Evolutionary conservation across 192 early-diverging fungal genomes (phyloP), one percentile per base, ranked within the genome.

Genomic region (Backusella macrospora): DNA sequence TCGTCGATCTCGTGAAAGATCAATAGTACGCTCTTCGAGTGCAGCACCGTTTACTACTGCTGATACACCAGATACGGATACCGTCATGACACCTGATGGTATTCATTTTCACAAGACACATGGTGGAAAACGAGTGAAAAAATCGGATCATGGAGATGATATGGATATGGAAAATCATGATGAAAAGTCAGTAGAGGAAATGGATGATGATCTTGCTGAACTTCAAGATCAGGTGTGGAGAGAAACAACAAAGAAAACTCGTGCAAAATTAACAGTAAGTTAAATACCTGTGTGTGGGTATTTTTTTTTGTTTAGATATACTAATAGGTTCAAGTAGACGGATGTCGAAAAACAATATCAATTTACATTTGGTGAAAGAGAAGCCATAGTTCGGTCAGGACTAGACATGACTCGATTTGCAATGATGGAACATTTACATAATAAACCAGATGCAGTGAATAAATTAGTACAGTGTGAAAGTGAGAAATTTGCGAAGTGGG

Each of bases 201-300:
- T 80, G 68, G 86, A 88, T n/a, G 83, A 84, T 1, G 85, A 86
- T 43, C 80, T 82, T 44, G 88, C 82, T 5, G 86, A 88, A 46
- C 72, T 89, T 23, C 73, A 83, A 48, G 76, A 77, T 37, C 65
- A 79, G 16, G 78, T 78, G 16, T 89, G 87, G 87, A 85, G 80
- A 47, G 83, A 85, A 38, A 76, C 73, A 44, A 89, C 88, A 2
- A 81, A 84, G 73, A 81, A 77, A 39, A 78, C 79, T 9, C 74
- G 86, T 43, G 78, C 82, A 14, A 84, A 82, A 46, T 65, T 84
- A 6, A 81, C 78, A 14, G 77, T 85, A 72, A 71, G 75, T 43
- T 26, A 55, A 13, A 34, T 34, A 34, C 29, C 29, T 34, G 29
- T 1, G 29, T 34, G 2, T 34, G 2, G n/a, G n/a, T 34, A 9